Conservation (phyloP, 345 rosid species). For the Brassica juncea region DNA sequence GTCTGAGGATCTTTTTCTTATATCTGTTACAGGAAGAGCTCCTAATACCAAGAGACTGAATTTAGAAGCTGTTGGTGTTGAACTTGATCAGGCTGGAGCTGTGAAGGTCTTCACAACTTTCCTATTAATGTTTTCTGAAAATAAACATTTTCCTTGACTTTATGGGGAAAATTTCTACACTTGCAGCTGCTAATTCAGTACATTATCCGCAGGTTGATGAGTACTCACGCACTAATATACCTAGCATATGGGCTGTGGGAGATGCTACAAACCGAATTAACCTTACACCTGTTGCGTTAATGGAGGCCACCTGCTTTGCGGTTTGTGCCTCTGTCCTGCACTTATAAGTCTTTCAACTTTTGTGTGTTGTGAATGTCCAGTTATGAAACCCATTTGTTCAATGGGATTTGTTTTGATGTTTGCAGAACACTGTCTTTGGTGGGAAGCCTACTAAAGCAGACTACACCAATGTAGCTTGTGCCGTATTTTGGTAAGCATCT, state of each 20-base stretch:
- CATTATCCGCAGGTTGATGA: constrained; percentile 76
- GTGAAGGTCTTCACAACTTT: constrained; percentile 60
- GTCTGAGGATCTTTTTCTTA: constrained; percentile 21
- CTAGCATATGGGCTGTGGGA: constrained; percentile 97
- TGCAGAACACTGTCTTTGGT: constrained; percentile 95
- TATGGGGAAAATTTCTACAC: neutral
- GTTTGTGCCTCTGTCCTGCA: constrained; percentile 46
- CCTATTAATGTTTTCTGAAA: neutral
- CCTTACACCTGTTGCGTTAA: constrained; percentile 97
- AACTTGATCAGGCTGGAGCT: constrained; percentile 77
- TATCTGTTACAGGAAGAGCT: constrained; percentile 61
- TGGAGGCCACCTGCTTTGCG: constrained; percentile 95
- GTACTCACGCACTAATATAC: constrained; percentile 78
- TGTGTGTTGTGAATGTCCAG: neutral
- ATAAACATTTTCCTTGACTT: neutral
- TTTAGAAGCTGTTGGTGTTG: constrained; percentile 85
- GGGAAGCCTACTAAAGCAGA: constrained; percentile 83
- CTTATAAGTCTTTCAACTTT: constrained; percentile 1
- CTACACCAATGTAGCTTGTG: constrained; percentile 72
- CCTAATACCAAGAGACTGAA: constrained; percentile 90
- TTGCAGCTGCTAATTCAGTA: constrained; percentile 25
- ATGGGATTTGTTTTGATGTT: constrained; percentile 23
- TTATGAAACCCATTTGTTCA: neutral
- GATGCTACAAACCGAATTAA: constrained; percentile 97
- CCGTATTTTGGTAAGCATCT: constrained; percentile 79